Evolutionary conservation across 139 green algal genomes (phyloP).

Genomic region (Volvox africanus): DNA sequence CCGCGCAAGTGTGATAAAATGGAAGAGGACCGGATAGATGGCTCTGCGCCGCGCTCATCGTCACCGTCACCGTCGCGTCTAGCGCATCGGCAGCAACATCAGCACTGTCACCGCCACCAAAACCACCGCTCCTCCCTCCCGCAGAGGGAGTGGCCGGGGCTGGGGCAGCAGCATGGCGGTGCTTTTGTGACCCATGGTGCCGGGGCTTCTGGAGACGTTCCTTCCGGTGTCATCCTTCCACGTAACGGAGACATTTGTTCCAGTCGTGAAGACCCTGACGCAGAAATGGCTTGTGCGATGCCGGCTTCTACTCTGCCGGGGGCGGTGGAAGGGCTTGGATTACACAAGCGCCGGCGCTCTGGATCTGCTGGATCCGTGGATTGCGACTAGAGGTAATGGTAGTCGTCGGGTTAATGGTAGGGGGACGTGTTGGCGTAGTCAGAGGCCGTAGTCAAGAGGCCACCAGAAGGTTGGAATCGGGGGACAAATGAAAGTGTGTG

Average conservation of each 20-base stretch:
- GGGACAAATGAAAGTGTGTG: too few species aligned
- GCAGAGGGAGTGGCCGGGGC: background rate
- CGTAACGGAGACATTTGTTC: too few species aligned
- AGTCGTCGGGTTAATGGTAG: too few species aligned
- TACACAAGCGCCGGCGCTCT: constrained; percentile 21
- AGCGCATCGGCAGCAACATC: background rate
- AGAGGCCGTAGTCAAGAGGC: too few species aligned
- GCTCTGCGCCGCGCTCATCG: background rate
- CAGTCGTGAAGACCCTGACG: background rate
- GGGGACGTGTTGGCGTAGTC: too few species aligned
- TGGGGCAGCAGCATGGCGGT: background rate
- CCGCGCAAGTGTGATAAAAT: background rate
- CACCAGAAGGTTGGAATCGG: too few species aligned
- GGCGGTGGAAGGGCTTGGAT: background rate
- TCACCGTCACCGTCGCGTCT: background rate
- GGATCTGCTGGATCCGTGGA: background rate
- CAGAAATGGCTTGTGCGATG: background rate
- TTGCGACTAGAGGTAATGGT: background rate
- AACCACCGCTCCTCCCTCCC: background rate
- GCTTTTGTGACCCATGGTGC: background rate
- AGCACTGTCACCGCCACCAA: background rate
- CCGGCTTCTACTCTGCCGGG: background rate
- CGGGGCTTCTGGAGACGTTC: too few species aligned
- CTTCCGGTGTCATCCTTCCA: too few species aligned
- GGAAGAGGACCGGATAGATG: background rate